phyloP scores from a whole-genome alignment of 345 rosid species.

The Salix brachista region DNA sequence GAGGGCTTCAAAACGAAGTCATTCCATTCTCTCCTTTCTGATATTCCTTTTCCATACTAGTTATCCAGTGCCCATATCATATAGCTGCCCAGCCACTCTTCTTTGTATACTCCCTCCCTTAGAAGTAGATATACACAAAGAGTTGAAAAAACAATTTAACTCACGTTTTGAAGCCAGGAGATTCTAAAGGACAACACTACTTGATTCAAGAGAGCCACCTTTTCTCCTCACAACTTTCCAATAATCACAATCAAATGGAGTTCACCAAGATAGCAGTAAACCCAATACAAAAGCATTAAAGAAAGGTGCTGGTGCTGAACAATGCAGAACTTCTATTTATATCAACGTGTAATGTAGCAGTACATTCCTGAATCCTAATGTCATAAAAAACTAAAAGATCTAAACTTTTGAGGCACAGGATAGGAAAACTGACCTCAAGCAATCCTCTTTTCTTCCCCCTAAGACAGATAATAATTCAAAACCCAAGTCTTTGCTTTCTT shows the following conservation, averaged over 20 bases:
- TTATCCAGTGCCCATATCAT: neutral
- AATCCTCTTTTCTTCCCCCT: neutral
- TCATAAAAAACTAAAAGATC: neutral
- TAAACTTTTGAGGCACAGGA: neutral
- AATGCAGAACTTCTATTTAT: neutral
- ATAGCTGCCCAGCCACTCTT: neutral
- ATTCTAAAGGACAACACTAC: too few relatives aligned
- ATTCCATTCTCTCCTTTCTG: neutral
- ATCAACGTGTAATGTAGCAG: neutral
- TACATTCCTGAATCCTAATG: neutral
- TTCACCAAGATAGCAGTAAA: too few relatives aligned
- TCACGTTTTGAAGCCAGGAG: too few relatives aligned
- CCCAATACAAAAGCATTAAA: neutral
- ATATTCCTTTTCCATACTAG: neutral
- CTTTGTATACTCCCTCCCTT: neutral
- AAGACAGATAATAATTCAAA: neutral
- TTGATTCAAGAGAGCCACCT: too few relatives aligned
- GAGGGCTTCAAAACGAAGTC: neutral
- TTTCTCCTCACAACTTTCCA: too few relatives aligned
- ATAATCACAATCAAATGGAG: too few relatives aligned
- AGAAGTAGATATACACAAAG: too few relatives aligned
- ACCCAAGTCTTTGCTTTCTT: neutral
- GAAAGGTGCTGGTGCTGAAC: neutral
- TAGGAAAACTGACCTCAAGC: slow-evolving; percentile 11
- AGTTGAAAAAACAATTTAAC: too few relatives aligned